Evolutionary conservation across 1,139 yeast species (phyloP).

Genomic region (Magnusiomyces clavatus): DNA sequence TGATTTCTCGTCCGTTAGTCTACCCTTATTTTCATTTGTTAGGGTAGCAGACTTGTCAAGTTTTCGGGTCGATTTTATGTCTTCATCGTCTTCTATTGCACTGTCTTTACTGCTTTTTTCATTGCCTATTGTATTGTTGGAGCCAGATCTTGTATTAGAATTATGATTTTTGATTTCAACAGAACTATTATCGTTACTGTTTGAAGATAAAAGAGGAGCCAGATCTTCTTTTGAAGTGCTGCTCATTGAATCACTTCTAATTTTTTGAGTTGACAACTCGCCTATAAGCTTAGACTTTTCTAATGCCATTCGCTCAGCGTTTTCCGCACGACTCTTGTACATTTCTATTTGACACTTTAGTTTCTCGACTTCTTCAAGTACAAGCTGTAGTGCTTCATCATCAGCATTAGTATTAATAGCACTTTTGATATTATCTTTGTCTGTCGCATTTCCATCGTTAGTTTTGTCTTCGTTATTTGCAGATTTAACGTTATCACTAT

Average conservation of each 20-base stretch:
- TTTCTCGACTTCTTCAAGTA: conserved; percentile 15
- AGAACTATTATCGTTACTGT: conserved; percentile 10
- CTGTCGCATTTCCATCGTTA: conserved; percentile 7
- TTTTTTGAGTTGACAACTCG: conserved; percentile 13
- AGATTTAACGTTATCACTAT: not conserved
- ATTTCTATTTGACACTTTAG: conserved; percentile 15
- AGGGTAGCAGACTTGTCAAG: not conserved
- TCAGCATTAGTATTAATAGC: not conserved
- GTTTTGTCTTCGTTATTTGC: conserved; percentile 4
- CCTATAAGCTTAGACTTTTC: conserved; percentile 17
- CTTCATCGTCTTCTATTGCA: not conserved
- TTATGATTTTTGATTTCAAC: conserved; percentile 10
- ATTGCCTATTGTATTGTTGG: not conserved
- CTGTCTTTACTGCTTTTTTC: no score
- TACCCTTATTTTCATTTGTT: no score
- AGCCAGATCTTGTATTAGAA: conserved; percentile 2
- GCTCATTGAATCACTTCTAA: not conserved
- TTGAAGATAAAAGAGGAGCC: no score
- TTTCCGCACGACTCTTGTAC: conserved; percentile 16
- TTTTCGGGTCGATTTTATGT: conserved; percentile 4
- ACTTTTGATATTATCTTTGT: not conserved
- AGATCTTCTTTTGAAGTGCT: not conserved
- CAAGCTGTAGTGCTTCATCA: conserved; percentile 10
- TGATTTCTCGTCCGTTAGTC: no score
- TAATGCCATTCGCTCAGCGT: conserved; percentile 20